Conservation (phyloP, 169 alveolate genomes). For the Babesia divergens region DNA sequence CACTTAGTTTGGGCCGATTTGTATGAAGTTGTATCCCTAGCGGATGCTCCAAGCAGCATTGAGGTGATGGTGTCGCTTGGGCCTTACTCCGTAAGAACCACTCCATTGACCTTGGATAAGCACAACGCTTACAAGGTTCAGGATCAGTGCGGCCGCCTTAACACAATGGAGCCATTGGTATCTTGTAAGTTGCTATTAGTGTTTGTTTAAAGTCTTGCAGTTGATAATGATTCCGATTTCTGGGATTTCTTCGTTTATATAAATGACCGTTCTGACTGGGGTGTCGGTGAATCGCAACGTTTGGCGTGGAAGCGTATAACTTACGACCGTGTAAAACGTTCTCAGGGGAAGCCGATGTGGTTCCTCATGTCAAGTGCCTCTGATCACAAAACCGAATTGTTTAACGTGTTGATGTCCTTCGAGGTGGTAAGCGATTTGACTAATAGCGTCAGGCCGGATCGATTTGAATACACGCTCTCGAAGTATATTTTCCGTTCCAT, state of each 20-base stretch:
- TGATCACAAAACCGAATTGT: constrained; percentile 46
- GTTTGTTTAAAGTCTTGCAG: not conserved
- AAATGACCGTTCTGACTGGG: constrained; percentile 36
- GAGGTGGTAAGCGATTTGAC: constrained; percentile 44
- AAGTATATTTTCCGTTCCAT: constrained; percentile 78
- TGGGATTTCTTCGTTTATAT: constrained; percentile 73
- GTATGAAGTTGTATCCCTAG: constrained; percentile 68
- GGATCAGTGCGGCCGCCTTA: constrained; percentile 77
- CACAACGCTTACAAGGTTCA: constrained; percentile 70
- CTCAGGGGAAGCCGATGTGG: constrained; percentile 85
- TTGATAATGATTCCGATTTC: constrained; percentile 62
- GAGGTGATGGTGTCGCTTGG: constrained; percentile 65
- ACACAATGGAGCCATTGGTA: constrained; percentile 67
- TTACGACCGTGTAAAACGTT: constrained; percentile 57
- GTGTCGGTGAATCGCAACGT: constrained; percentile 27
- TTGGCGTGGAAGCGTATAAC: constrained; percentile 80
- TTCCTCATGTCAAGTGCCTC: constrained; percentile 42
- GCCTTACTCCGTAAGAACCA: constrained; percentile 61
- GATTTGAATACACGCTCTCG: constrained; percentile 79
- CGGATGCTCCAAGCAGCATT: constrained; percentile 33
- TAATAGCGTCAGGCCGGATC: constrained; percentile 67
- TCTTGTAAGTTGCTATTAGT: constrained; percentile 52
- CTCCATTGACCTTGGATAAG: not conserved
- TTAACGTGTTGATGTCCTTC: constrained; percentile 65
- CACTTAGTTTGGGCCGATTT: constrained; percentile 68